Evolutionary conservation across 345 rosid genomes (phyloP), one percentile per base, ranked within the genome.

Genomic region (Crucihimalaya himalaica): DNA sequence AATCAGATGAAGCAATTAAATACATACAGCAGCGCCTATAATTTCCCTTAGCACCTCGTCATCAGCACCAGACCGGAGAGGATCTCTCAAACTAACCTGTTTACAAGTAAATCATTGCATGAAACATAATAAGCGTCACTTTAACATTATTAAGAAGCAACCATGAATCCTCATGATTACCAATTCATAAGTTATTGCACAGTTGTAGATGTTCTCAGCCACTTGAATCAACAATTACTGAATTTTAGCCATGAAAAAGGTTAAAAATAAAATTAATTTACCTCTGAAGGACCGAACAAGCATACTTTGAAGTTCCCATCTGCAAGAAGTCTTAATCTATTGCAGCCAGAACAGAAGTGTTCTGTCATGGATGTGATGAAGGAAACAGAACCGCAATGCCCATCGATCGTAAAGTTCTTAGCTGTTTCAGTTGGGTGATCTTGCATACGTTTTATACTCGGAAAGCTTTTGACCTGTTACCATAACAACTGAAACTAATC

Each of bases 271-370:
- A 28, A 14, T 34, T 3, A 2, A 0, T 27, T 25, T 65, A 87
- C 97, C 97, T 92, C 99, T 42, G 97, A 83, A 66, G 99, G 97
- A 73, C 97, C 97, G 47, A 95, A 95, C 79, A 95, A 88, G 84
- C 99, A 95, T n/a, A 95, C 97, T 92, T 95, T 92, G 76, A 92
- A 88, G 87, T 92, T 95, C 54, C 99, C 99, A 84, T 95, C 96
- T 7, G 99, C 97, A 72, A 95, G 85, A 73, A 92, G 93, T 73
- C 97, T 86, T 84, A 95, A 78, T 78, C 99, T 85, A 81, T 89
- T 92, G 88, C 97, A 95, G 80, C 99, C 99, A 70, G 96, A 84
- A 84, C 99, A 95, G 73, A 95, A 95, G 83, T 92, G 97, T 82
- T 95, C 85, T 1, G 92, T 89, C 99, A 92, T 95, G 43, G 99